phyloP scores from a whole-genome alignment of 139 green algal species.

The Chlorella sp. region DNA sequence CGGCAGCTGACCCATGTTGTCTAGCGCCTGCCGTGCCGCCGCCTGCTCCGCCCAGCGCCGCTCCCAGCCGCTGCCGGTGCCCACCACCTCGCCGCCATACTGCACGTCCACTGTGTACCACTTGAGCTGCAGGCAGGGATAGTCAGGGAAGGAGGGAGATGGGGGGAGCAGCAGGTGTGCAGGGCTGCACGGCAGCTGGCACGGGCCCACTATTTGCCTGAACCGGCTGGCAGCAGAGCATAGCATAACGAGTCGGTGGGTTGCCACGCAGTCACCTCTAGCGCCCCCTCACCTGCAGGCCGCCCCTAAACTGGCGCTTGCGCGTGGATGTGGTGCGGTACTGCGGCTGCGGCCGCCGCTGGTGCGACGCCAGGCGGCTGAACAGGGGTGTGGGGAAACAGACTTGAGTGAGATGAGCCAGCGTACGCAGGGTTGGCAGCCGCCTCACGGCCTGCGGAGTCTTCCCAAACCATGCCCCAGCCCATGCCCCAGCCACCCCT shows the following conservation, averaged over 20 bases:
- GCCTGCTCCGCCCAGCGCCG: conserved; percentile 9
- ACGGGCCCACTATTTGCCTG: too few relatives aligned
- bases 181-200: neutral
- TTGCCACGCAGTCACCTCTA: too few relatives aligned
- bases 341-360: conserved; percentile 9
- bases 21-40: conserved; percentile 16
- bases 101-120: conserved; percentile 6
- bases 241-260: neutral
- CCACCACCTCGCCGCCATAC: neutral
- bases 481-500: too few relatives aligned
- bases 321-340: neutral
- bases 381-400: too few relatives aligned
- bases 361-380: too few relatives aligned
- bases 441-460: too few relatives aligned
- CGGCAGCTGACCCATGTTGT: conserved; percentile 1
- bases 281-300: neutral
- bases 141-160: neutral
- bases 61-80: conserved; percentile 19
- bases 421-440: too few relatives aligned
- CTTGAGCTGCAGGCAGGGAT: neutral
- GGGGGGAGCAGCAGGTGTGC: neutral
- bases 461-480: too few relatives aligned
- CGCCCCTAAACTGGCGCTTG: conserved; percentile 5
- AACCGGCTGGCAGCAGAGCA: neutral
- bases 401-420: too few relatives aligned